Base-by-base conservation (phyloP, 2,329 filamentous ascomycete species). In the Raffaelea albimanens region DNA sequence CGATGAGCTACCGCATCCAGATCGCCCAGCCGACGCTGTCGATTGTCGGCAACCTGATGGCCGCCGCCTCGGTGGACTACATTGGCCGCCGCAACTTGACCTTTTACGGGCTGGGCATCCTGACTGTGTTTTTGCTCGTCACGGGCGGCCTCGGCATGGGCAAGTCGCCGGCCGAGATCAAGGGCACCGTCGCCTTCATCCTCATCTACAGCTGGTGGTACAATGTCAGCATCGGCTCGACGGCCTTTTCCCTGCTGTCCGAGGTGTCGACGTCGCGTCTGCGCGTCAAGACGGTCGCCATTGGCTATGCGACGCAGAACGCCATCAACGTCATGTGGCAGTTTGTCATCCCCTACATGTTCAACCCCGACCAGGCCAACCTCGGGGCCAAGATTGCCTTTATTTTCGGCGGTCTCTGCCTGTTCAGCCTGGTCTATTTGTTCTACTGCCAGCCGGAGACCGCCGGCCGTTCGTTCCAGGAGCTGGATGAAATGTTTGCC, bases 371-470 rank as follows among this genome's bases (percentile, higher is more conserved):
- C 48, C 36, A 52, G 38, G 52, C 49, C 14, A 63, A 67, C 46
- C 54, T 67, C 2, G 59, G 60, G 10, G 63, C 58, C 3, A 66
- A 64, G 52, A 57, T 63, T 9, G 55, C 57, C 2, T 67, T 67
- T 46, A 60, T 67, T 29, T 67, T 64, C 52, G 63, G 61, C 11
- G 61, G 58, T 0, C 53, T 63, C 5, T 51, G 54, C 39, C 42
- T 61, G 8, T 20, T 61, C 34, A 57, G 50, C 40, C 52, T 59
- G 19, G 53, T 59, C 14, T 62, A 56, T 51, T 19, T 72, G 10
- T 75, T 65, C 52, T 65, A 72, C 50, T 61, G 68, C 43, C 66
- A 67, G 23, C 68, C 69, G 0, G 69, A 72, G 54, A 71, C 68
- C 2, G 63, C 64, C 41, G 62, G 64, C 21, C 65, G 68, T 40